Percentiles rank a stretch among this genome's conserved stretches.
phyloP scores from a whole-genome alignment of 1,284 basidiomycete species.

The Nidula niveotomentosa region DNA sequence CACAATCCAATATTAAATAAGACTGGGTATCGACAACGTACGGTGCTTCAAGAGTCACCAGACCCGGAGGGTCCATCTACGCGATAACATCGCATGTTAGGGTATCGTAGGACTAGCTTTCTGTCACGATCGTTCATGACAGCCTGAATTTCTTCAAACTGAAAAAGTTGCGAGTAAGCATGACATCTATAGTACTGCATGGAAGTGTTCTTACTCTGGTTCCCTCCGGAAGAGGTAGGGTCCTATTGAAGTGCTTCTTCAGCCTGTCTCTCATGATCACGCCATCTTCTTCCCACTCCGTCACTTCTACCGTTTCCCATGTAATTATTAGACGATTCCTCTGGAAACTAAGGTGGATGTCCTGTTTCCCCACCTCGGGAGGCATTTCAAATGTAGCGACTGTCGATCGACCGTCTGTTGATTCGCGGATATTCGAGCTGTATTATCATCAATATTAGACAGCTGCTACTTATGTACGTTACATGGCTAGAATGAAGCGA shows the following conservation, averaged over 20 bases:
- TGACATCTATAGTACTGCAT: neutral
- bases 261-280: conserved; percentile 57
- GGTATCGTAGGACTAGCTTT: conserved; percentile 60
- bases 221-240: conserved; percentile 44
- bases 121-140: conserved; percentile 48
- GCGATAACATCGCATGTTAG: conserved; percentile 58
- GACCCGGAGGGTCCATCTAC: conserved; percentile 42
- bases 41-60: conserved; percentile 27
- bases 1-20: neutral
- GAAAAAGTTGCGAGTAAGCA: conserved; percentile 8
- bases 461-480: conserved; percentile 11
- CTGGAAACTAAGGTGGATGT: conserved; percentile 72
- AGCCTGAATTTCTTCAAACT: conserved; percentile 71
- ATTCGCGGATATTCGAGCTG: conserved; percentile 66
- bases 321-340: conserved; percentile 60
- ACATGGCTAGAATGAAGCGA: conserved; percentile 8
- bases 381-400: conserved; percentile 57
- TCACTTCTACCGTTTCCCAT: conserved; percentile 59
- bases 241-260: conserved; percentile 47
- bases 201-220: conserved; percentile 33
- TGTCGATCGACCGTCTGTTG: conserved; percentile 61
- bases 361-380: conserved; percentile 60
- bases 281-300: conserved; percentile 57
- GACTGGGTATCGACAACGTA: neutral
- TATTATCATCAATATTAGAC: neutral